Evolutionary conservation across 306 rosid species (phyloP).

Genomic region (Prunus persica): Prunus_persica_NCBIv2 NC_034014.1:30577501-30578000

Average conservation of each 20-base stretch:
- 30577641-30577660: constrained; percentile 26
- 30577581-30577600: constrained; percentile 26
- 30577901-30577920: constrained; percentile 23
- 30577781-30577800: constrained; percentile 32
- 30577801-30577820: background rate
- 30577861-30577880: constrained; percentile 30
- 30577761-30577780: constrained; percentile 40
- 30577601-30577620: constrained; percentile 16
- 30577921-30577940: constrained; percentile 53
- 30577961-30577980: constrained; percentile 55
- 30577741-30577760: constrained; percentile 29
- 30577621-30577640: constrained; percentile 15
- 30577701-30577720: constrained; percentile 21
- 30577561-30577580: constrained; percentile 59
- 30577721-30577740: background rate
- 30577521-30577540: background rate
- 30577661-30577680: constrained; percentile 30
- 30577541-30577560: constrained; percentile 59
- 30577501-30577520: constrained; percentile 61
- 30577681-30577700: constrained; percentile 49
- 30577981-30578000: constrained; percentile 46
- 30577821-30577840: constrained; percentile 7
- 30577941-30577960: constrained; percentile 48
- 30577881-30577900: constrained; percentile 8
- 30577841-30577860: constrained; percentile 40